Percentiles rank a stretch among this genome's conserved stretches.
Evolutionary conservation across 176 grass and related monocot species (phyloP).

Genomic region (Paspalum vaginatum): DNA sequence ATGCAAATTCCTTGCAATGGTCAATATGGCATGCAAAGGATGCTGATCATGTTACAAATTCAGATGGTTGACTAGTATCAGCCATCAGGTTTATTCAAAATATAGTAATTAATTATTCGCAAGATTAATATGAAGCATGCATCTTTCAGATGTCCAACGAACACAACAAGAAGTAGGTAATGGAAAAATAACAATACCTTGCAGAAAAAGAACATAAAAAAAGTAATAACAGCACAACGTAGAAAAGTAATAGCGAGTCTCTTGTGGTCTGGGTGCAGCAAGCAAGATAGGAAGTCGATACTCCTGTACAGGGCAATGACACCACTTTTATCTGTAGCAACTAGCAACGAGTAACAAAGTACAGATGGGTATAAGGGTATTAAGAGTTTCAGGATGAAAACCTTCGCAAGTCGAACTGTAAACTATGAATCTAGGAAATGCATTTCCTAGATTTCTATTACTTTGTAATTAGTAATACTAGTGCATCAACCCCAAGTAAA

Average conservation of each 20-base stretch:
- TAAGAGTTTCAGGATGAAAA: constrained; percentile 2
- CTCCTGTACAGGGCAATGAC: background rate
- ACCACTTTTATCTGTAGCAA: background rate
- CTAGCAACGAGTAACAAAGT: constrained; percentile 9
- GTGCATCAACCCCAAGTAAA: no score
- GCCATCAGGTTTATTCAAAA: background rate
- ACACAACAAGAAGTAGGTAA: background rate
- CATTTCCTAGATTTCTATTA: background rate
- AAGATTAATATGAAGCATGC: background rate
- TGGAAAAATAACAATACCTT: background rate
- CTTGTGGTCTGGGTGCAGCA: background rate
- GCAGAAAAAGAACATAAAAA: constrained; percentile 1
- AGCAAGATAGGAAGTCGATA: constrained; percentile 8
- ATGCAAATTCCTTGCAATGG: background rate
- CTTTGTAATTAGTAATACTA: background rate
- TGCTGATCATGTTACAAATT: background rate
- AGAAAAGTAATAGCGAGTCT: background rate
- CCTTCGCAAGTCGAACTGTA: background rate
- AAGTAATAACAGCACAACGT: background rate
- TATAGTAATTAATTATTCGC: background rate
- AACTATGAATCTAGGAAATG: background rate
- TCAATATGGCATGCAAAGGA: background rate
- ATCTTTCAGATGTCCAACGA: background rate
- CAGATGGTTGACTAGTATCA: background rate
- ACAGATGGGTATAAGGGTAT: background rate